These are phyloP conservation scores for Tilletia caries DNA, from an alignment of 1,284 basidiomycete genomes.

Conservation along the genomic window DNA sequence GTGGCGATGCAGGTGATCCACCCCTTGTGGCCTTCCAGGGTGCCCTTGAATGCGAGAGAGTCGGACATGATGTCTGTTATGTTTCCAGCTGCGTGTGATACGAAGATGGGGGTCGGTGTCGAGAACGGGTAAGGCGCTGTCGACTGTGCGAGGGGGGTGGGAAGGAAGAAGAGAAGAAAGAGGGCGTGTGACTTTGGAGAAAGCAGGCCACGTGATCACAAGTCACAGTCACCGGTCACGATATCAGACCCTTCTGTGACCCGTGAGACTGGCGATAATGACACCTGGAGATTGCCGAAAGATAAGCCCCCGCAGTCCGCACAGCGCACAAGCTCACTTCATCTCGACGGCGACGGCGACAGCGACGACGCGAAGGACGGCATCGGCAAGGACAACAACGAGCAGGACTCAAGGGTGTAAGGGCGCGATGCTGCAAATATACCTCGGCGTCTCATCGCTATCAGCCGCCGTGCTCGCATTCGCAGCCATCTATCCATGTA, in stretches of 20 bases:
- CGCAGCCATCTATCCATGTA: neutral
- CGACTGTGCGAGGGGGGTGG: neutral
- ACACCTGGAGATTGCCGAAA: too few relatives aligned
- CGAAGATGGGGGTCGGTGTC: too few relatives aligned
- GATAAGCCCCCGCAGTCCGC: too few relatives aligned
- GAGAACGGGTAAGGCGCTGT: too few relatives aligned
- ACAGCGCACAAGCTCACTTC: too few relatives aligned
- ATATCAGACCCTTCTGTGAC: too few relatives aligned
- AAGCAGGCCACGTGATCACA: neutral
- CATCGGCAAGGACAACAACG: too few relatives aligned
- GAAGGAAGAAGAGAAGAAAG: neutral
- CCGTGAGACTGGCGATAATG: too few relatives aligned
- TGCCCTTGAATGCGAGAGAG: constrained; percentile 13
- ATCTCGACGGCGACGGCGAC: neutral
- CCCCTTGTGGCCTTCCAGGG: constrained; percentile 84
- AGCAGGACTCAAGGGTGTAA: too few relatives aligned
- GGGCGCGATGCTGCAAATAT: constrained; percentile 19
- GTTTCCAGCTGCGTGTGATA: too few relatives aligned
- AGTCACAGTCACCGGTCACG: too few relatives aligned
- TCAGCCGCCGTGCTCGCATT: constrained; percentile 13
- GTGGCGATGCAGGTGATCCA: constrained; percentile 91
- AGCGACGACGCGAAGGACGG: neutral
- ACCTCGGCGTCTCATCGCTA: constrained; percentile 25
- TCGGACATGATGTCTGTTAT: constrained; percentile 11
- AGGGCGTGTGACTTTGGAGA: neutral